Base-by-base conservation (phyloP, 2,329 filamentous ascomycete species). In the Alternaria angustiovoidea region DNA sequence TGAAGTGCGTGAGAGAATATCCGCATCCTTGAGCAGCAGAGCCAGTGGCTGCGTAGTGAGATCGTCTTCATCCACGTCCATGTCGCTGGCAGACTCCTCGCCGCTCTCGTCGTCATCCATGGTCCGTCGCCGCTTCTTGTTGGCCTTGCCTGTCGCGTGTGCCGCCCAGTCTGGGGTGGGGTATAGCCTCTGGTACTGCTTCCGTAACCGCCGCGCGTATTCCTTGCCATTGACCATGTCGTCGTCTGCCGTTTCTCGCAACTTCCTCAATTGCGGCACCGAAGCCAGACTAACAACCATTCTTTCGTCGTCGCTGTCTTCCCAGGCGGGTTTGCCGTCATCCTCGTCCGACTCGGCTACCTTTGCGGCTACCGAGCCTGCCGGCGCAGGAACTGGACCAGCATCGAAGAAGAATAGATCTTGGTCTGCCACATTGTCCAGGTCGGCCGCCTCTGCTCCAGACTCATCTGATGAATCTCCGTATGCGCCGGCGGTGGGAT, bases 271-370 rank as follows among this genome's bases (percentile, higher is more conserved):
- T 65, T 91, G 87, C 48, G 88, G 87, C 44, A 90, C 88, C 26
- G 88, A 86, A 4, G 92, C 91, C 39, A 99, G 85, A 14, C 94
- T 98, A 49, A 99, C 86, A 7, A 88, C 87, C 63, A 97, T 82
- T 54, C 92, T 87, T 74, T 98, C 95, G 74, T 99, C 95, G 71
- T 99, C 95, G 78, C 94, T 98, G 76, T 99, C 95, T 68, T 94
- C 89, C 95, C 95, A 99, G 1, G 88, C 91, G 3, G 89, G 85
- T 20, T 83, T 82, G 38, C 77, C 77, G 5, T 71, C 69, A 24
- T 78, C 67, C 18, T 77, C 76, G 20, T 79, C 79, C 34, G 76
- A 78, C 32, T 79, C 80, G 1, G 58, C 68, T 22, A 78, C 74
- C 22, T 82, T 78, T 2, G 75, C 75, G 36, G 79, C 78, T 5